A percentile compares a stretch with the other conserved stretches of the same genome.
These are phyloP conservation scores for Phellopilus nigrolimitatus DNA, from an alignment of 1,284 basidiomycete species.

Conservation along the genomic window DNA sequence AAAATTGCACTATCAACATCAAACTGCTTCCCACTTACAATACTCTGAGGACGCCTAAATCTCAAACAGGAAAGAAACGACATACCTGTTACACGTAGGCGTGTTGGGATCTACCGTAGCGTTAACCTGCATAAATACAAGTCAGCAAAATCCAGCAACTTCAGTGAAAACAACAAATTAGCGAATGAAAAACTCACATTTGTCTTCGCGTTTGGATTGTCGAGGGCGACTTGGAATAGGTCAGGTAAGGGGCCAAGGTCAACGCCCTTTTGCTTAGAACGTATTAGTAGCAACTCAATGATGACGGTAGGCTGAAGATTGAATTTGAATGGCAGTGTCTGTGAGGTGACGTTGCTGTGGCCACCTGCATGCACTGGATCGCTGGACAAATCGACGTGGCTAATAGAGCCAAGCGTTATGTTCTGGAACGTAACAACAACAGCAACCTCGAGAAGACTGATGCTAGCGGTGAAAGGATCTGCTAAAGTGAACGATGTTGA, in stretches of 20 bases:
- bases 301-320: slow-evolving; percentile 61
- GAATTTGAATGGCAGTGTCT: slow-evolving; percentile 56
- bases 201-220: slow-evolving; percentile 47
- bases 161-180: no score
- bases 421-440: slow-evolving; percentile 53
- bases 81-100: slow-evolving; percentile 52
- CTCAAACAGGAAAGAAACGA: slow-evolving; percentile 14
- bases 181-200: slow-evolving; percentile 37
- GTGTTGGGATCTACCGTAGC: slow-evolving; percentile 50
- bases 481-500: slow-evolving; percentile 50
- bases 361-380: slow-evolving; percentile 59
- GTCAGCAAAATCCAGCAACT: no score
- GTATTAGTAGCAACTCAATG: slow-evolving; percentile 51
- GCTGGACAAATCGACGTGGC: slow-evolving; percentile 48
- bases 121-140: slow-evolving; percentile 38
- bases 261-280: slow-evolving; percentile 52
- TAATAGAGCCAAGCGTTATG: slow-evolving; percentile 53
- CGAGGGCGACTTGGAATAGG: slow-evolving; percentile 53
- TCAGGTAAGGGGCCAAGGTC: slow-evolving; percentile 60
- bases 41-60: slow-evolving; percentile 11
- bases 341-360: slow-evolving; percentile 58
- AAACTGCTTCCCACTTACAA: slow-evolving; percentile 56
- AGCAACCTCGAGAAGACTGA: slow-evolving; percentile 58
- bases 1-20: slow-evolving; percentile 59
- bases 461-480: slow-evolving; percentile 76